A percentile compares a stretch with the other conserved stretches of the same genome.
These are phyloP conservation scores for Pinus tabuliformis DNA, from an alignment of 75 land plant genomes.

Conservation along the genomic window DNA sequence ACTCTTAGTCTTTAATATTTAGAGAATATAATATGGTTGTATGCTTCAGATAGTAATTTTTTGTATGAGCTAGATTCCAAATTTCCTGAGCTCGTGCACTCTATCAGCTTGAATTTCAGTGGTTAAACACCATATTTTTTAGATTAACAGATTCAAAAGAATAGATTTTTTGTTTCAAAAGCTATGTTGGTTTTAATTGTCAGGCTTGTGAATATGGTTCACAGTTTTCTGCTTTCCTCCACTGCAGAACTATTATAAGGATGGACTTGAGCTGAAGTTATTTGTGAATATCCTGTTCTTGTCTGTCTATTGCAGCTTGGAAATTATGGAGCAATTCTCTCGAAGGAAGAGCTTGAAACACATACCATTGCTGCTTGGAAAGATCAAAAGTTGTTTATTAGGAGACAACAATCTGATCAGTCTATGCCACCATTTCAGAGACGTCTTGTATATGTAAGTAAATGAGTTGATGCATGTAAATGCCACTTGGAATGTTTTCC, in stretches of 20 bases:
- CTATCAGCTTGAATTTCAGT: not conserved
- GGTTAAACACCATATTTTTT: not conserved
- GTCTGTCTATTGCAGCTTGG: conserved; percentile 58
- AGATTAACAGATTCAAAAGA: not conserved
- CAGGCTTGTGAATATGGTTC: not conserved
- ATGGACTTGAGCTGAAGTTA: not conserved
- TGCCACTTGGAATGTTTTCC: not conserved
- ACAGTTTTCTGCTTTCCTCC: not conserved
- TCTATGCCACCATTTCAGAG: conserved; percentile 11
- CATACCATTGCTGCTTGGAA: conserved; percentile 99
- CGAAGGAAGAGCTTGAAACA: conserved; percentile 97
- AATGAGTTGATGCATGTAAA: not conserved
- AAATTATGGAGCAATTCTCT: conserved; percentile 72
- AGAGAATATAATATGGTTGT: not conserved
- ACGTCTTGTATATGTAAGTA: conserved; percentile 47
- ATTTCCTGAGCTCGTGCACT: not conserved
- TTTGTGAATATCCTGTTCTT: too few species aligned
- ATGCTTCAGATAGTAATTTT: not conserved
- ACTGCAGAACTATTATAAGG: too few species aligned
- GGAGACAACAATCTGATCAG: conserved; percentile 14
- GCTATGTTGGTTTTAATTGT: not conserved
- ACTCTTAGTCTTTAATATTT: not conserved
- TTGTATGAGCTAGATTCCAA: not conserved
- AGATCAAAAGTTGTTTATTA: conserved; percentile 51
- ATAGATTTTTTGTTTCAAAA: not conserved